Base-by-base conservation (phyloP, 495 filamentous ascomycete species). In the Immersiella caudata region DNA sequence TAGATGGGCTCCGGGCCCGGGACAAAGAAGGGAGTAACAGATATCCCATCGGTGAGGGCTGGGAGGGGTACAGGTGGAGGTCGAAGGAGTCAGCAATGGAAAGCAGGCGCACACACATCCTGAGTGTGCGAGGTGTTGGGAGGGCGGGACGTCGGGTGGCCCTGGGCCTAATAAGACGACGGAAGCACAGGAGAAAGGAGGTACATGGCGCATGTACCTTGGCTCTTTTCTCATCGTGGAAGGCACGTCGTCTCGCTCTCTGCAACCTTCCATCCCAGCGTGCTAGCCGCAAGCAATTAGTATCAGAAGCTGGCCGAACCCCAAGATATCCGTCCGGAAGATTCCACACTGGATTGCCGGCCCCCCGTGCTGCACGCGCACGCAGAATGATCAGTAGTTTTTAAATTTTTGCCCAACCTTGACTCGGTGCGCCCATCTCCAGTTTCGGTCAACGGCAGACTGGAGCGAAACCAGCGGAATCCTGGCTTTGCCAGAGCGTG, bases 141-240 rank as follows among this genome's bases (percentile, higher is more conserved):
- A 56, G 29, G 66, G 52, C 55, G 64, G 66, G 66, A 68, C 52
- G 66, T 68, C 63, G 33, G 63, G 63, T 46, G 60, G 36, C 60
- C 57, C 35, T 50, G 60, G 60, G 60, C 35, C 35, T 62, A 62
- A 62, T 62, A 62, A 59, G 54, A 57, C 20, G 54, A 24, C 12
- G 21, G 49, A 22, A 52, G 21, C 21, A 18, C 56, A 59, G 26
- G 21, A 26, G 26, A 18, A 26, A 18, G 56, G 57, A 29, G 29
- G 57, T 60, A 60, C 57, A 33, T 60, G 26, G 9, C 57, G 26
- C 26, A 60, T 33, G 57, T 60, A 60, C 20, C 57, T 60, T 60
- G 57, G 21, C 20, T 60, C 29, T 20, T 14, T 8, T 22, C 54
- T 27, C 54, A 57, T 57, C 21, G 54, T 16, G 54, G 54, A 24